Evolutionary conservation across 106 monocot species (phyloP).

Genomic region (Allium fistulosum): DNA sequence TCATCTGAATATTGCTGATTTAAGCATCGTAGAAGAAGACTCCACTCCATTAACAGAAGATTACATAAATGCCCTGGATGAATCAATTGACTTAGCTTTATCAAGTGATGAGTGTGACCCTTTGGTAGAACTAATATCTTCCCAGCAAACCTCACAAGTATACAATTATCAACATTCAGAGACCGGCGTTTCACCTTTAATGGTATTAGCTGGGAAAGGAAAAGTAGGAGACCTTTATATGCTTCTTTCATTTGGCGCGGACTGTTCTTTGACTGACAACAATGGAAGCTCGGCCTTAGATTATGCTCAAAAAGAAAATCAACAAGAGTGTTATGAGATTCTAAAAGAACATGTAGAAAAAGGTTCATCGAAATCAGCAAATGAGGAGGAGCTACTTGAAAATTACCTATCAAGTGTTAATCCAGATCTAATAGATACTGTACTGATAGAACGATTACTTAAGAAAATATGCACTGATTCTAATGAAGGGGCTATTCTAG

Average conservation of each 20-base stretch:
- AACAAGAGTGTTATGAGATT: conserved; percentile 51
- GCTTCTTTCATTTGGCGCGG: conserved; percentile 80
- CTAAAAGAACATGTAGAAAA: conserved; percentile 53
- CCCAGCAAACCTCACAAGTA: conserved; percentile 33
- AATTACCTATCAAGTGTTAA: conserved; percentile 66
- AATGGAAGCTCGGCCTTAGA: conserved; percentile 75
- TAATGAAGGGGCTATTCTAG: conserved; percentile 75
- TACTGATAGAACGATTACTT: conserved; percentile 59
- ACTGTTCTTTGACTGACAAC: conserved; percentile 48
- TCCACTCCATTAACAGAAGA: conserved; percentile 45
- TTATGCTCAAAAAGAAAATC: conserved; percentile 68
- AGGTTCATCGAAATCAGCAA: conserved; percentile 33
- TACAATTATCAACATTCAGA: conserved; percentile 74
- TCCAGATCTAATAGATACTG: conserved; percentile 75
- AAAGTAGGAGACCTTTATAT: conserved; percentile 74
- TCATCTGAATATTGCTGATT: conserved; percentile 30
- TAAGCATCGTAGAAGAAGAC: conserved; percentile 31
- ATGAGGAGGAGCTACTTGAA: conserved; percentile 54
- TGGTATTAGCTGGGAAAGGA: conserved; percentile 83
- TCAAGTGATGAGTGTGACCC: conserved; percentile 74
- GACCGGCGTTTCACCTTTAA: conserved; percentile 76
- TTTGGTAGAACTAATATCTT: conserved; percentile 60
- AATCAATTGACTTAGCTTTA: conserved; percentile 72
- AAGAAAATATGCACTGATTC: conserved; percentile 78
- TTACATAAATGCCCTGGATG: conserved; percentile 59